These are phyloP conservation scores for Phytophthora cactorum DNA, from an alignment of 352 stramenopile species.

Conservation along the genomic window DNA sequence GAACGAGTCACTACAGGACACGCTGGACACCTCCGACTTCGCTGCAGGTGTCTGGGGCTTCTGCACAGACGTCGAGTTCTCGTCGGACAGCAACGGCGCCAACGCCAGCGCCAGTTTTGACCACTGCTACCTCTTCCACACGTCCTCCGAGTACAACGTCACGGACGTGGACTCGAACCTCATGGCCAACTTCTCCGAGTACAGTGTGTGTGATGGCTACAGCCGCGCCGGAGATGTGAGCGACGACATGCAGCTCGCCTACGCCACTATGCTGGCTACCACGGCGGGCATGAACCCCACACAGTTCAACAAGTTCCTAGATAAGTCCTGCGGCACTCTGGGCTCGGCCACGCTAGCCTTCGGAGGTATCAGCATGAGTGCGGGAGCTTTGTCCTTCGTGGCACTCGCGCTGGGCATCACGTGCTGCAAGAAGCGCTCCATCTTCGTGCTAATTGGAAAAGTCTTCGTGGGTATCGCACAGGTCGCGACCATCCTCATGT, in stretches of 20 bases:
- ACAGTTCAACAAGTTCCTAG: conserved; percentile 67
- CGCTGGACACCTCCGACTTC: conserved; percentile 56
- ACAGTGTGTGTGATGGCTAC: conserved; percentile 69
- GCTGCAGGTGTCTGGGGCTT: conserved; percentile 68
- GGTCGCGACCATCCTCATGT: conserved; percentile 56
- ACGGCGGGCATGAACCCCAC: conserved; percentile 53
- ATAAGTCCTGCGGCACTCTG: conserved; percentile 60
- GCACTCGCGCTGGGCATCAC: conserved; percentile 63
- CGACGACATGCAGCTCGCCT: conserved; percentile 35
- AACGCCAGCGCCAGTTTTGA: conserved; percentile 54
- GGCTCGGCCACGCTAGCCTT: conserved; percentile 56
- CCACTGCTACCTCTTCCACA: conserved; percentile 81
- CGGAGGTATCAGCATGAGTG: conserved; percentile 45
- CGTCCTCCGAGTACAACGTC: conserved; percentile 59
- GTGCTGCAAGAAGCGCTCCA: conserved; percentile 76
- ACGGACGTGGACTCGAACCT: conserved; percentile 38
- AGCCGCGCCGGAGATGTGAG: conserved; percentile 36
- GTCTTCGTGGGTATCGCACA: conserved; percentile 50
- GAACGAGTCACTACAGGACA: conserved; percentile 40
- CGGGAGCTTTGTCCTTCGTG: conserved; percentile 55
- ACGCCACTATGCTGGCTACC: conserved; percentile 41
- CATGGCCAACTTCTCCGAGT: conserved; percentile 55
- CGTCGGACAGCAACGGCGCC: conserved; percentile 18
- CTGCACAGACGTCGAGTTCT: conserved; percentile 65
- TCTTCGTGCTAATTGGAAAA: conserved; percentile 58